Base-by-base conservation (phyloP, 345 rosid species). In the Erucastrum elatum region DNA sequence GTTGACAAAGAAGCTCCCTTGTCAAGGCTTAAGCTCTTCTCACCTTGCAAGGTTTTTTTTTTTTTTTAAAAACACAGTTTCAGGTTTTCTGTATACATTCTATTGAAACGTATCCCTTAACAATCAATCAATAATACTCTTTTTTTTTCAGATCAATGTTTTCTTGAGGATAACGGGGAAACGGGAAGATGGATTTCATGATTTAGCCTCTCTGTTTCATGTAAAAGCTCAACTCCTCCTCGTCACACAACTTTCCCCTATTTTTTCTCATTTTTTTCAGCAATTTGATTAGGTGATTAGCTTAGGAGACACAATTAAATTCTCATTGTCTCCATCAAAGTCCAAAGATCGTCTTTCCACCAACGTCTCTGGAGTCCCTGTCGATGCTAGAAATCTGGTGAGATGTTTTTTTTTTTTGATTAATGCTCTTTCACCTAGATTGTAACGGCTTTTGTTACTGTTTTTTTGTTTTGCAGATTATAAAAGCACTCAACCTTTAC, bases 101-200 rank as follows among this genome's bases (percentile, higher is more conserved):
- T 66, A 12, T 39, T 60, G 8, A 4, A 1, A 5, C 4, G 4
- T 49, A 13, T 49, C 6, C 56, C n/a, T 49, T 29, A 10, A 21
- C 21, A 21, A 37, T 2, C 41, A 46, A 46, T 46, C 53, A 21
- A 21, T 21, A 21, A 21, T 21, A n/a, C 1, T 68, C 12, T 59
- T 44, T 16, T 75, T 34, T 34, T 39, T 9, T 68, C 80, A 95
- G 97, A 87, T 93, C 74, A 95, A 95, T 84, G 96, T 91, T 72
- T 95, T 95, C 87, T 86, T 95, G 88, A 87, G 97, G 83, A 90
- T 95, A 55, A 95, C 98, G 0, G 74, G 85, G 46, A 93, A 89
- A 76, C 79, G 98, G 56, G 96, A 88, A 80, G 99, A 95, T 78
- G 99, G 97, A 69, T 95, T 81, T 82, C 99, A 95, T 84, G 98